Base-by-base conservation (phyloP, 495 filamentous ascomycete genomes). In the Hypoxylon cercidicola region DNA sequence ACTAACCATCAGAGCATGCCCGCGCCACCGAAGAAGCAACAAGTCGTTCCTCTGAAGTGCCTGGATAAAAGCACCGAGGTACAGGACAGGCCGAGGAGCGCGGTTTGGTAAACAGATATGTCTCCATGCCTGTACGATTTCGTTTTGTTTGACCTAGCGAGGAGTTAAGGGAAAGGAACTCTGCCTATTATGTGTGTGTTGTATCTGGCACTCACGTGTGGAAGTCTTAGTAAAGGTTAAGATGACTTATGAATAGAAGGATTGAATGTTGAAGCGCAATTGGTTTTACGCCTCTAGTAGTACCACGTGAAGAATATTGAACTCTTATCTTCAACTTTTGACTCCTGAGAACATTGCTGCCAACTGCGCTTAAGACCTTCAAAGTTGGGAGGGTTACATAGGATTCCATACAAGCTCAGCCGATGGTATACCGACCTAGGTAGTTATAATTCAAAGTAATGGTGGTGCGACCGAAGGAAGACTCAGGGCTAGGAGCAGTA, bases 1-100 rank as follows among this genome's bases (percentile, higher is more conserved):
- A 37, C 25, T 25, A 43, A 8, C 34, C 61, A 64, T 25, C 47
- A 53, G 13, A 64, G 53, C 21, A 58, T 58, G 54, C 61, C 61
- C 13, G 40, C n/a, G 4, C 61, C 61, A 28, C 47, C 61, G 32
- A 64, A 25, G 25, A 58, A 64, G 10, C 60, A 62, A 39, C 25
- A 49, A 4, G 48, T 54, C 16, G 16, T 51, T 23, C 21, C 39
- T 13, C 4, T 56, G 7, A 64, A 64, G 19, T 64, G 39, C 32
- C 7, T 64, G 13, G 53, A 61, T 8, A 23, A 61, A 23, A 54
- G 30, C 30, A 30, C 46, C 12, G 48, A 53, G 10, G 40, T 43
- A 13, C 28, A 7, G 6, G 60, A 47, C 20, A 57, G 54, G 18
- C 61, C 45, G 10, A 58, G 47, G 48, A 64, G 61, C 32, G 46